Evolutionary conservation across 2,329 filamentous ascomycete species (phyloP), one percentile per base, ranked within the genome.

Genomic region (Epichloe gansuensis): DNA sequence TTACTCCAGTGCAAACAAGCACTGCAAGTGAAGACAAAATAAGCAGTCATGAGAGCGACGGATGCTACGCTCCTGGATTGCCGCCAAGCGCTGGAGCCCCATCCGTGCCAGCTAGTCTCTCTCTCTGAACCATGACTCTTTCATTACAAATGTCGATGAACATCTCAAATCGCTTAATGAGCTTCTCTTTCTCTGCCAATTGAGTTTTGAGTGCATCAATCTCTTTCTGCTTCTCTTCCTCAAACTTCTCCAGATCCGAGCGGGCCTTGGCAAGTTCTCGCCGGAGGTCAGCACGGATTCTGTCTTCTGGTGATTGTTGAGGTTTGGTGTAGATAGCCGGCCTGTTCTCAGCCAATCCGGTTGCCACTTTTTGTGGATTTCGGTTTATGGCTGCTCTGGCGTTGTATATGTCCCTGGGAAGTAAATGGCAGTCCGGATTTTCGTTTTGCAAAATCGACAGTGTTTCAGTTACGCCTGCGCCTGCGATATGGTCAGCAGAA

Each of bases 131-230:
- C 71, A 84, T 84, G 55, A 84, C 80, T 48, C 81, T 70, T 62
- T 82, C 74, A 59, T 84, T 84, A 62, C 80, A 84, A 51, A 84
- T 82, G 63, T 84, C 81, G 59, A 84, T 83, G 51, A 84, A 84
- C 75, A 81, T 81, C 65, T 84, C 80, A 58, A 83, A 84, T 61
- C 77, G 80, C 55, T 74, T 66, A 51, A 84, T 84, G 54, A 77
- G 73, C 59, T 75, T 73, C 54, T 82, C 77, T 64, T 83, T 83
- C 54, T 84, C 78, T 41, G 74, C 75, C 15, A 90, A 64, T 59
- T 80, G 73, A 51, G 73, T 70, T 59, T 80, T 78, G 52, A 84
- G 65, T 1, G 73, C 72, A 15, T 78, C 78, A 42, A 84, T 74
- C 59, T 81, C 75, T 53, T 80, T 79, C 53, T 76, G 69, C 50